phyloP scores from a whole-genome alignment of 2,329 filamentous ascomycete species.

The Monilinia fructigena region DNA sequence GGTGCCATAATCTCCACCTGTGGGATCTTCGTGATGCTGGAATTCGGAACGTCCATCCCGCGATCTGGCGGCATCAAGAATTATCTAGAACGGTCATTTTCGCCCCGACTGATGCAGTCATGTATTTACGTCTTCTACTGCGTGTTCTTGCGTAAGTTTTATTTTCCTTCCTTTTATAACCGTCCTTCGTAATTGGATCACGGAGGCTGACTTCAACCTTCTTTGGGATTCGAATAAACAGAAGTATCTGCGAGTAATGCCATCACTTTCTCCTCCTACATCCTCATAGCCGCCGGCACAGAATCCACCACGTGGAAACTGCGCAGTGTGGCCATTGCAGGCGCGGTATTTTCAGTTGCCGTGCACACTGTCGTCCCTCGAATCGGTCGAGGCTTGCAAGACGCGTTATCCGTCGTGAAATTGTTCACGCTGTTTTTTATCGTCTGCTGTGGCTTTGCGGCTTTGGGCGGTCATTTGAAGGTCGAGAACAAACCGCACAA shows the following conservation, averaged over 20 bases:
- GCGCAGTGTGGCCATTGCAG: background rate
- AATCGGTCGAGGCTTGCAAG: background rate
- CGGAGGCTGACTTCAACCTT: background rate
- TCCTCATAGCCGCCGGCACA: background rate
- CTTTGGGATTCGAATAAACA: background rate
- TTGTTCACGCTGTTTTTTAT: background rate
- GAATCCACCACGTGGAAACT: background rate
- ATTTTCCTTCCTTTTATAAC: background rate
- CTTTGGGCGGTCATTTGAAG: background rate
- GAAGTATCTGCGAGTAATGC: background rate
- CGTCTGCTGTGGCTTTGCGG: background rate
- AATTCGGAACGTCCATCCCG: background rate
- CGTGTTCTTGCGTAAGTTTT: background rate
- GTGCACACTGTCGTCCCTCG: background rate
- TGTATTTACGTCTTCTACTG: background rate
- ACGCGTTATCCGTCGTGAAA: background rate
- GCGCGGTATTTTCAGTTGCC: background rate
- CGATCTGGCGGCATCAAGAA: background rate
- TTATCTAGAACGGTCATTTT: background rate
- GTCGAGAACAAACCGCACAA: background rate
- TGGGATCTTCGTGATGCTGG: background rate
- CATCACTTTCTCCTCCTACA: background rate
- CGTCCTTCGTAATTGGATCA: background rate
- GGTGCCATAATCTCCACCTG: background rate
- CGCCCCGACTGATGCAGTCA: background rate